Conservation (phyloP, 2,329 filamentous ascomycete species). For the Ceratocystis destructans region DNA sequence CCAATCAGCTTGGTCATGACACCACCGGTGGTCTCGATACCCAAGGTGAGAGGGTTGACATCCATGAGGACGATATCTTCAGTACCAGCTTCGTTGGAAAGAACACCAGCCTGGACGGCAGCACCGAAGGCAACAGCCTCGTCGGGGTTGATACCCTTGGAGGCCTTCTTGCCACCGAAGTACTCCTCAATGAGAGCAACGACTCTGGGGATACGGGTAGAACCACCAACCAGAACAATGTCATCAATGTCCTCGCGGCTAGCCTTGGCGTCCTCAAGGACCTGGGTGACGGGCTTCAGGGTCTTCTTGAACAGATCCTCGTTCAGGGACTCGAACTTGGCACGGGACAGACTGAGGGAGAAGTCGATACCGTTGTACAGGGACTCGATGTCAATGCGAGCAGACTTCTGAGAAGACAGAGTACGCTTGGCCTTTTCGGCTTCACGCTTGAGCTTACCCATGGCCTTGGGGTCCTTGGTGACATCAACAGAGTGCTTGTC, state of each 20-base stretch:
- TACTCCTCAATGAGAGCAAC: conserved; percentile 88
- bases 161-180: conserved; percentile 90
- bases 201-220: conserved; percentile 98
- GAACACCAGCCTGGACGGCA: conserved; percentile 89
- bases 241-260: conserved; percentile 93
- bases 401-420: conserved; percentile 85
- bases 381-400: conserved; percentile 89
- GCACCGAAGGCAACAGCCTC: conserved; percentile 98
- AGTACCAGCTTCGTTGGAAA: conserved; percentile 75
- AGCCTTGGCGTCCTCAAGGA: conserved; percentile 94
- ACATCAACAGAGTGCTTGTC: conserved; percentile 92
- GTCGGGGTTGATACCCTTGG: conserved; percentile 98
- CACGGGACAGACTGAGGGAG: conserved; percentile 93
- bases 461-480: conserved; percentile 88
- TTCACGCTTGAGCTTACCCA: conserved; percentile 99
- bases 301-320: conserved; percentile 99
- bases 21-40: conserved; percentile 94
- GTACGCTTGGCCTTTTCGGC: conserved; percentile 99
- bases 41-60: conserved; percentile 88
- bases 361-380: conserved; percentile 97
- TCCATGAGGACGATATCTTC: conserved; percentile 85
- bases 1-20: conserved; percentile 96
- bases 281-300: conserved; percentile 95
- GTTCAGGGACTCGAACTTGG: conserved; percentile 99
- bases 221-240: conserved; percentile 95